Percentiles rank a stretch among this genome's conserved stretches.
These are phyloP conservation scores for Gossypium mustelinum DNA, from an alignment of 345 rosid genomes.

Conservation along the genomic window DNA sequence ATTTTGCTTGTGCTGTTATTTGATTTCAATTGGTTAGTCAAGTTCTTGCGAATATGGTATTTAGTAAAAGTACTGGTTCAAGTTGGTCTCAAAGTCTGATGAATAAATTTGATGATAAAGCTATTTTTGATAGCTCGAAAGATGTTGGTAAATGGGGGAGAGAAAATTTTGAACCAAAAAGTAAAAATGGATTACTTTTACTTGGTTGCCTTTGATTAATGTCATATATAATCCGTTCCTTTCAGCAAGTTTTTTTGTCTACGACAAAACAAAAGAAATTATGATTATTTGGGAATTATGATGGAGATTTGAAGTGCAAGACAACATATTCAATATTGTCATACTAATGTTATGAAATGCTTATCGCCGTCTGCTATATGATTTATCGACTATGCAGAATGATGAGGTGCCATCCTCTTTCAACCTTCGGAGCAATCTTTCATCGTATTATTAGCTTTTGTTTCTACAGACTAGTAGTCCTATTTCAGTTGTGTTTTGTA, in stretches of 20 bases:
- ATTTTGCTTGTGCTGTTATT: not conserved
- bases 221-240: not conserved
- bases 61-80: not conserved
- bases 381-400: no score
- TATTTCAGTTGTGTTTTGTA: not conserved
- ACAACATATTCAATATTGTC: no score
- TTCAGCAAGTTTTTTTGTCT: not conserved
- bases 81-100: not conserved
- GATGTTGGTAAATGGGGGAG: not conserved
- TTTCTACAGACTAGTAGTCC: not conserved
- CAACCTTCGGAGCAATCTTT: no score
- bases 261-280: no score
- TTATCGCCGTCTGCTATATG: no score
- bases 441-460: not conserved
- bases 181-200: not conserved
- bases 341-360: no score
- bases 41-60: not conserved
- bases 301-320: no score
- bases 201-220: not conserved
- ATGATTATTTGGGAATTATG: not conserved
- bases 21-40: not conserved
- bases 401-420: no score
- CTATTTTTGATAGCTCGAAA: not conserved
- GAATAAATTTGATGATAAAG: not conserved
- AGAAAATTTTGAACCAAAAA: not conserved